phyloP scores from a whole-genome alignment of 1,139 yeast genomes.

The Meyerozyma smithsonii region DNA sequence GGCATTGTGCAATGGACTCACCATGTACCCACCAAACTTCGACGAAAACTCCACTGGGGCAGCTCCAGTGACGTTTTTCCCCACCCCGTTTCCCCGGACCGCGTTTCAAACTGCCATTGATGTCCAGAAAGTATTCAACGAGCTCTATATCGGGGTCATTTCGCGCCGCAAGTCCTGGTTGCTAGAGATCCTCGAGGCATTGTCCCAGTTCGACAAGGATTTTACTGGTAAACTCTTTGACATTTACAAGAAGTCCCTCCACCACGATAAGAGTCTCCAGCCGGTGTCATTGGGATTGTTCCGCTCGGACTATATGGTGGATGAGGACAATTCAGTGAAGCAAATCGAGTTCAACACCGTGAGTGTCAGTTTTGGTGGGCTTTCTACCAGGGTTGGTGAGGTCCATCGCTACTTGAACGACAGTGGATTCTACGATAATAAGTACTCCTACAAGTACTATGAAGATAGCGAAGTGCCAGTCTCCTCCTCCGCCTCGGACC shows the following conservation, averaged over 20 bases:
- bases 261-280: conserved; percentile 32
- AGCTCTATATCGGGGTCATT: conserved; percentile 66
- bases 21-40: conserved; percentile 68
- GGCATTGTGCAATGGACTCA: conserved; percentile 73
- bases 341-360: conserved; percentile 97
- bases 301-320: conserved; percentile 86
- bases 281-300: conserved; percentile 76
- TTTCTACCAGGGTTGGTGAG: conserved; percentile 74
- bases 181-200: conserved; percentile 45
- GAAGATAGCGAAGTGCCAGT: conserved; percentile 53
- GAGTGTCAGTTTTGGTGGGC: conserved; percentile 91
- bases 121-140: conserved; percentile 70
- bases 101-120: conserved; percentile 63
- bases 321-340: conserved; percentile 52
- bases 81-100: conserved; percentile 75
- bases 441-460: conserved; percentile 36
- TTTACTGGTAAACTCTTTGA: conserved; percentile 80
- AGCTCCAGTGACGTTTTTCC: conserved; percentile 87
- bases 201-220: conserved; percentile 59
- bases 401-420: conserved; percentile 64
- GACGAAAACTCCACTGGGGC: conserved; percentile 43
- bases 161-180: conserved; percentile 56
- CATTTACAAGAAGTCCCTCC: conserved; percentile 45
- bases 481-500: conserved; percentile 54
- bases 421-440: conserved; percentile 46